A percentile compares a stretch with the other conserved stretches of the same genome.
Conservation (phyloP, 768 basidiomycete species). For the Filobasidium floriforme region DNA sequence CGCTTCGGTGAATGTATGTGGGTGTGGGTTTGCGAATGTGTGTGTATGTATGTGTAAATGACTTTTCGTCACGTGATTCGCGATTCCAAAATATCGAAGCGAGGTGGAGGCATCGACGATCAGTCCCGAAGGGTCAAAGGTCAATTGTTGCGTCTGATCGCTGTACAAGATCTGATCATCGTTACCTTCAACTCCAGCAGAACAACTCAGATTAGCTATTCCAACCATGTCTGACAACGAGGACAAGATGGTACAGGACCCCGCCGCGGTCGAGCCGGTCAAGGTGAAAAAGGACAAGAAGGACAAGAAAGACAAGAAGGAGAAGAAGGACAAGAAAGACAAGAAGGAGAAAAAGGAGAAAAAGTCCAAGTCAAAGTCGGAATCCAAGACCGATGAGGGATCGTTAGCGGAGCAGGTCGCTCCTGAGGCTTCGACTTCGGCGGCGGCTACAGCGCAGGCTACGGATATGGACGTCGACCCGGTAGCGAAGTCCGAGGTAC, state of each 20-base stretch:
- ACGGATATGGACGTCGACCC: neutral
- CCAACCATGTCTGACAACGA: constrained; percentile 1
- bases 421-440: neutral
- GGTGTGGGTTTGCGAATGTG: no score
- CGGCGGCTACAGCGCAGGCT: neutral
- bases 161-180: constrained; percentile 3
- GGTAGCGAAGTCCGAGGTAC: constrained; percentile 6
- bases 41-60: no score
- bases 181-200: no score
- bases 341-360: constrained; percentile 5
- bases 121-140: no score
- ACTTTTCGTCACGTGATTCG: no score
- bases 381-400: neutral
- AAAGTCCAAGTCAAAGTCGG: neutral
- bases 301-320: neutral
- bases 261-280: neutral
- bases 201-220: neutral
- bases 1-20: no score
- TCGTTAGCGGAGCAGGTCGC: constrained; percentile 2
- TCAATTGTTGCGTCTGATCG: neutral
- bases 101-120: neutral
- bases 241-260: neutral
- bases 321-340: neutral
- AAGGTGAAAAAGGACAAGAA: constrained; percentile 10
- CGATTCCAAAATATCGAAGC: neutral